These are phyloP conservation scores for Pneumocystis murina DNA, from an alignment of 1,139 yeast species.

Conservation along the genomic window DNA sequence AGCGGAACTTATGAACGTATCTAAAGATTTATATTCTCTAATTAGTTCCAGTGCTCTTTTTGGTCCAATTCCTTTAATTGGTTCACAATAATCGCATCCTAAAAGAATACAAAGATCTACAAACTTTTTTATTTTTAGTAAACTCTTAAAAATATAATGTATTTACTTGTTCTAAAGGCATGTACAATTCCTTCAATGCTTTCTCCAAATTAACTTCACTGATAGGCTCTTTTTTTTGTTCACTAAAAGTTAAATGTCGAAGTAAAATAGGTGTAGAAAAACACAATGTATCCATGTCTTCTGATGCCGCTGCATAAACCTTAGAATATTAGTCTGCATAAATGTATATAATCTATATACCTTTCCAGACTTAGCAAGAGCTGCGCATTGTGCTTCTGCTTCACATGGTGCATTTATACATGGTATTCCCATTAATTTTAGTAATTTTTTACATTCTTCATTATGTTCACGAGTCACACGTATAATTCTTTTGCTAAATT, in stretches of 20 bases:
- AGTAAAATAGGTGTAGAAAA: slow-evolving; percentile 71
- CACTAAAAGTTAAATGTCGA: slow-evolving; percentile 84
- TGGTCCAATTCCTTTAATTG: slow-evolving; percentile 90
- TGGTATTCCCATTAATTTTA: slow-evolving; percentile 88
- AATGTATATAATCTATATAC: slow-evolving; percentile 1
- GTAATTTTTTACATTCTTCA: slow-evolving; percentile 73
- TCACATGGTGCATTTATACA: slow-evolving; percentile 89
- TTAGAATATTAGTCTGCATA: slow-evolving; percentile 22
- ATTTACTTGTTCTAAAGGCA: slow-evolving; percentile 42
- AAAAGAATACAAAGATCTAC: slow-evolving; percentile 81
- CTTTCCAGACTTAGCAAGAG: slow-evolving; percentile 61
- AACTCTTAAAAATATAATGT: not conserved
- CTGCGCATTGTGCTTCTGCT: slow-evolving; percentile 98
- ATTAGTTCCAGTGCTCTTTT: slow-evolving; percentile 81
- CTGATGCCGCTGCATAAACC: slow-evolving; percentile 94
- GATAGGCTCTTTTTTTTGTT: slow-evolving; percentile 82
- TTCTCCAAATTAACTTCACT: slow-evolving; percentile 60
- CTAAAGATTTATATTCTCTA: slow-evolving; percentile 70
- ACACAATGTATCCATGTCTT: slow-evolving; percentile 96
- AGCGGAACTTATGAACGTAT: slow-evolving; percentile 55
- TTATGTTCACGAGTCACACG: slow-evolving; percentile 79
- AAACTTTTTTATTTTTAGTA: slow-evolving; percentile 26
- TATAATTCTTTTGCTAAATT: slow-evolving; percentile 76
- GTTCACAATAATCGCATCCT: slow-evolving; percentile 95
- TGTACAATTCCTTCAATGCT: slow-evolving; percentile 61